Percentiles rank a stretch among this genome's conserved stretches.
These are phyloP conservation scores for Amanita exitialis DNA, from an alignment of 768 basidiomycete genomes.

Conservation along the genomic window DNA sequence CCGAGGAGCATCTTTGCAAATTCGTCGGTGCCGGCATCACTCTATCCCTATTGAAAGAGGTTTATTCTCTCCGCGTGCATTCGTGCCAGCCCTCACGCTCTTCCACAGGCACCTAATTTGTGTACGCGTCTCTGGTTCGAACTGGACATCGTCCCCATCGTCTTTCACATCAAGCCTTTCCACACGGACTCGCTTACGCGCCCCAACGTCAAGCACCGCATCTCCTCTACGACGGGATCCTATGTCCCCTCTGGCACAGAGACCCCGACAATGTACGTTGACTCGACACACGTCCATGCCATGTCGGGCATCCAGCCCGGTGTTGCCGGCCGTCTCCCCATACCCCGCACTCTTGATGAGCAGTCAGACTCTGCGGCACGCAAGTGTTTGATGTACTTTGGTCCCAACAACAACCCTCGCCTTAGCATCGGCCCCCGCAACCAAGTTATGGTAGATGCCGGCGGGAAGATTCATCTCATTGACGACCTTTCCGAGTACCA, in stretches of 20 bases:
- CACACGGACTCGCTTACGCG: conserved; percentile 72
- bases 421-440: conserved; percentile 76
- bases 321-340: conserved; percentile 51
- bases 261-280: conserved; percentile 63
- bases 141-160: conserved; percentile 74
- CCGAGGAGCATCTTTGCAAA: conserved; percentile 72
- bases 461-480: conserved; percentile 76
- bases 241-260: conserved; percentile 70
- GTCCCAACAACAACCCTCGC: conserved; percentile 77
- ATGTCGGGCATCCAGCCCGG: conserved; percentile 32
- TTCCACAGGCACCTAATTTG: conserved; percentile 58
- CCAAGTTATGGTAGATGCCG: conserved; percentile 82
- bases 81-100: conserved; percentile 12
- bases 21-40: conserved; percentile 81
- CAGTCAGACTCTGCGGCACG: conserved; percentile 83
- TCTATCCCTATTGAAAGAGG: conserved; percentile 59
- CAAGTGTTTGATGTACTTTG: conserved; percentile 77
- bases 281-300: conserved; percentile 40
- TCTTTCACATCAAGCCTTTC: conserved; percentile 79
- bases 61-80: conserved; percentile 17
- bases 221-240: conserved; percentile 72
- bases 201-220: conserved; percentile 74
- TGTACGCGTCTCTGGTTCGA: conserved; percentile 81
- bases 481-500: conserved; percentile 75
- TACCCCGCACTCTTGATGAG: conserved; percentile 70